Conservation (phyloP, 768 basidiomycete species). For the Sporobolomyces phaffii region DNA sequence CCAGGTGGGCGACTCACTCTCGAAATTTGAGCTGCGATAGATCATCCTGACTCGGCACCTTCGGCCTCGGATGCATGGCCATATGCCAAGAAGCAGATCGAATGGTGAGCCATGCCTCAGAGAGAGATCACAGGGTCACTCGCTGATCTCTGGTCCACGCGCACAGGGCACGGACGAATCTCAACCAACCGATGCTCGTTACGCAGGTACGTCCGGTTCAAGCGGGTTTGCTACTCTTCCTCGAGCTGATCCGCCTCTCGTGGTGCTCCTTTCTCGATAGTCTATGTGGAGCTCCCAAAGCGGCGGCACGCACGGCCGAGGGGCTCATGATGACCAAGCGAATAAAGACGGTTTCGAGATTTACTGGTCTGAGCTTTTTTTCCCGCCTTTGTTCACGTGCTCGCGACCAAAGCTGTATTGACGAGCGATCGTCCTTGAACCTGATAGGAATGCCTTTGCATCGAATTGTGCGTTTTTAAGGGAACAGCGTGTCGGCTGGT, state of each 20-base stretch:
- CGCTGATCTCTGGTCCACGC: no score
- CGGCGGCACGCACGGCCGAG: slow-evolving; percentile 1
- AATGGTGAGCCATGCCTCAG: background rate
- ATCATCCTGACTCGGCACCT: background rate
- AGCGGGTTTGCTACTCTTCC: no score
- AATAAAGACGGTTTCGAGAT: background rate
- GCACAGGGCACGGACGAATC: background rate
- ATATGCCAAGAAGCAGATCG: slow-evolving; percentile 5
- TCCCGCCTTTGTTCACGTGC: no score
- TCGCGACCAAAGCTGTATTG: no score
- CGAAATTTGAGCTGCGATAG: background rate
- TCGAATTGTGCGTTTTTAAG: slow-evolving; percentile 12
- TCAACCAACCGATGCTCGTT: slow-evolving; percentile 10
- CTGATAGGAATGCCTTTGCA: slow-evolving; percentile 4
- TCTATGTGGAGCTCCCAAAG: slow-evolving; percentile 3
- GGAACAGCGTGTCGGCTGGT: slow-evolving; percentile 12
- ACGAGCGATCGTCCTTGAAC: no score
- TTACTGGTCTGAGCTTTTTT: slow-evolving; percentile 5
- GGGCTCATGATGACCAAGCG: background rate
- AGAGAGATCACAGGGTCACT: no score
- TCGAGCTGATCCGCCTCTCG: background rate
- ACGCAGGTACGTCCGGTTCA: slow-evolving; percentile 13
- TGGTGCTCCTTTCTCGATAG: background rate
- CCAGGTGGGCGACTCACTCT: no score
- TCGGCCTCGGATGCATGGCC: slow-evolving; percentile 1